Conservation (phyloP, 2,329 filamentous ascomycete species). For the Acrodontium crateriforme region DNA sequence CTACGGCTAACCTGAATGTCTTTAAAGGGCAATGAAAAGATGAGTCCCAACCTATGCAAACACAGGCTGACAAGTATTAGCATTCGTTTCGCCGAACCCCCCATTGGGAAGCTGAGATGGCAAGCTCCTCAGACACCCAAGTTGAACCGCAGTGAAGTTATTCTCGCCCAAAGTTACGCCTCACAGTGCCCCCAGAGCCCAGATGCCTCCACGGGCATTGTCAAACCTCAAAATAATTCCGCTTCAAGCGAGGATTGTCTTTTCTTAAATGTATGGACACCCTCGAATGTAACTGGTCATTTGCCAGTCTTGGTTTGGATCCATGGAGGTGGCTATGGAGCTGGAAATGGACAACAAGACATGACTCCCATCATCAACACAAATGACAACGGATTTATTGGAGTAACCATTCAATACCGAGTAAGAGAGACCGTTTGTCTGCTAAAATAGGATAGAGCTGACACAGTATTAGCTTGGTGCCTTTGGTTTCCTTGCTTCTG, state of each 20-base stretch:
- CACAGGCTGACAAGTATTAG: slow-evolving; percentile 4
- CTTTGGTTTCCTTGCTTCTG: slow-evolving; percentile 30
- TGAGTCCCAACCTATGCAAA: neutral
- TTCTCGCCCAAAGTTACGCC: slow-evolving; percentile 7
- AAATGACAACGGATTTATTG: slow-evolving; percentile 36
- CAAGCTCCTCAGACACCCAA: slow-evolving; percentile 15
- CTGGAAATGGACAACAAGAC: slow-evolving; percentile 26
- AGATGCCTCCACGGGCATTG: neutral
- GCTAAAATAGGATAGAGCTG: neutral
- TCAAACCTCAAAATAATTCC: slow-evolving; percentile 4
- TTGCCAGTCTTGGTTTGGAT: slow-evolving; percentile 30
- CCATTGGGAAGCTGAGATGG: slow-evolving; percentile 13
- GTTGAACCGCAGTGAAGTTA: slow-evolving; percentile 10
- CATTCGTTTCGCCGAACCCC: slow-evolving; percentile 15
- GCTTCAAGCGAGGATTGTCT: slow-evolving; percentile 23
- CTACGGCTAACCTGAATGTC: slow-evolving; percentile 6
- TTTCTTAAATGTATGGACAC: slow-evolving; percentile 19
- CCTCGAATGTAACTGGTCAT: slow-evolving; percentile 18
- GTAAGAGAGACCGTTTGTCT: slow-evolving; percentile 15
- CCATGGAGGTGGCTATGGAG: slow-evolving; percentile 25
- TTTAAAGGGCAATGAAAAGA: slow-evolving; percentile 9
- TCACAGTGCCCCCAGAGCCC: slow-evolving; percentile 13
- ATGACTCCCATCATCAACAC: slow-evolving; percentile 30
- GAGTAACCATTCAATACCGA: slow-evolving; percentile 37
- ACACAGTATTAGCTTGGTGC: slow-evolving; percentile 24